Evolutionary conservation across 2,329 filamentous ascomycete genomes (phyloP), one percentile per base, ranked within the genome.

Genomic region (Fragosphaeria purpurea): DNA sequence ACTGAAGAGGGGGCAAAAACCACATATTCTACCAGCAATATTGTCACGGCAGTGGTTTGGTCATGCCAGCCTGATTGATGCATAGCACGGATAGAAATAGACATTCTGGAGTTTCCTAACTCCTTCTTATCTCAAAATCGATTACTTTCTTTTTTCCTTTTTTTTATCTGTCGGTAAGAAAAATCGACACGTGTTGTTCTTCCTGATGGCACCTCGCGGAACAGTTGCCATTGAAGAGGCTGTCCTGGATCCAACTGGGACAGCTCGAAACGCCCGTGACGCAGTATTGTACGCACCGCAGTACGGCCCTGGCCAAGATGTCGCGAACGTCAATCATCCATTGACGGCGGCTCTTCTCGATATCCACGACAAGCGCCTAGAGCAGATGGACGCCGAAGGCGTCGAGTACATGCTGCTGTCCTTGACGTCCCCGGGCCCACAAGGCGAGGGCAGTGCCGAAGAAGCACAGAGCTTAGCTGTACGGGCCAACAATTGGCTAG

Each of bases 381-480:
- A 46, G 1, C 54, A 61, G 37, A 66, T 67, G 65, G 64, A 66
- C 50, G 60, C 59, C 32, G 59, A 65, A 39, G 64, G 64, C 8
- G 64, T 67, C 41, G 64, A 66, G 51, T 67, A 65, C 56, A 67
- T 66, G 60, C 58, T 67, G 5, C 57, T 67, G 6, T 64, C 61
- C 2, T 50, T 65, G 3, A 66, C 64, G 2, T 63, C 64, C 0
- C 63, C 64, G 0, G 63, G 65, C 0, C 57, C 61, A 0, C 65
- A 67, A 44, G 64, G 62, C 13, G 59, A 62, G 39, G 44, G 50
- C 2, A 59, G 65, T 43, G 53, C 60, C 0, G 53, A 39, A 4
- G 60, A 56, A 12, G 63, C 65, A 0, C 50, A 53, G 6, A 41
- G 44, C 1, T 51, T 66, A n/a, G 62, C 65, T 5, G 33, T 44